These are phyloP conservation scores for Eucalyptus coolabah DNA, from an alignment of 345 rosid genomes.

Conservation along the genomic window DNA sequence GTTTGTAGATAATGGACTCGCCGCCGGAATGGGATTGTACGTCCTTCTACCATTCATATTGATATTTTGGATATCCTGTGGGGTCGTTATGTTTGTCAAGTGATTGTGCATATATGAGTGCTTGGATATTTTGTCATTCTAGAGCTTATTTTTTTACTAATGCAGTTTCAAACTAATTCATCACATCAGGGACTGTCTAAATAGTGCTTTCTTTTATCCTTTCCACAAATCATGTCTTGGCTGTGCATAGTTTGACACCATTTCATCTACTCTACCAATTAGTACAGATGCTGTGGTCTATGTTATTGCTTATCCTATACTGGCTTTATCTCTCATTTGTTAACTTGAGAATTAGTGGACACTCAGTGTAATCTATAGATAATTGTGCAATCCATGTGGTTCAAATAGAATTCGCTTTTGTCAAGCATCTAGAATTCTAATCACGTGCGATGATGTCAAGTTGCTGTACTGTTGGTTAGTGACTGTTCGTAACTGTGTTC, in stretches of 20 bases:
- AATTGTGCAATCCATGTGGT: background rate
- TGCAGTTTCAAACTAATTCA: background rate
- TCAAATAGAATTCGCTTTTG: background rate
- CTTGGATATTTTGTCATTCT: background rate
- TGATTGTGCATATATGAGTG: background rate
- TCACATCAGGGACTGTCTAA: background rate
- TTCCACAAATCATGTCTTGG: background rate
- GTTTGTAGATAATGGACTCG: constrained; percentile 93
- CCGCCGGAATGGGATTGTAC: constrained; percentile 98
- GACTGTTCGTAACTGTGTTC: background rate
- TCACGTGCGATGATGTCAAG: background rate
- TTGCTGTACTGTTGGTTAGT: background rate
- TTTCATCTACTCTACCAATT: background rate
- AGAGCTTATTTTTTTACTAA: background rate
- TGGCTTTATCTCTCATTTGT: background rate
- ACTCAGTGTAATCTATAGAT: background rate
- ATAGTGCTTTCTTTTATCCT: background rate
- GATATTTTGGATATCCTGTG: background rate
- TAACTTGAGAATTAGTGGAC: background rate
- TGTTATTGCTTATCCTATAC: background rate
- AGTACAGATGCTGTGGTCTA: background rate
- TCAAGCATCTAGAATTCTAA: background rate
- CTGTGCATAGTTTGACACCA: background rate
- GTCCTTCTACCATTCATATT: background rate
- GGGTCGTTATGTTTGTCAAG: background rate